Evolutionary conservation across 108 stramenopile species (phyloP).

Genomic region (Aurantiochytrium sp.): DNA sequence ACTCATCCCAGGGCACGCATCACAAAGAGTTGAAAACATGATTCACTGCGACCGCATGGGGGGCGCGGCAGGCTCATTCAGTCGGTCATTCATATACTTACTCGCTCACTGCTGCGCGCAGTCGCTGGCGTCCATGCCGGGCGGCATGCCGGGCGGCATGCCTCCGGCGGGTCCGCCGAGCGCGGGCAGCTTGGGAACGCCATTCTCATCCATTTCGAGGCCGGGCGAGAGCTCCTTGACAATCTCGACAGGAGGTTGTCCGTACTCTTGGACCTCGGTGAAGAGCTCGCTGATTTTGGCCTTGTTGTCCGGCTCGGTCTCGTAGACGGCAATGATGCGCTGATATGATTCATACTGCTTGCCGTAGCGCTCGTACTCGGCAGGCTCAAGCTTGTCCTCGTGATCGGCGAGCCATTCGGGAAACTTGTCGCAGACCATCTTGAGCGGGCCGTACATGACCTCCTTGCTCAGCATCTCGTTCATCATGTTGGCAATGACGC

Average conservation of each 20-base stretch:
- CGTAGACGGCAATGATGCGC: slow-evolving; percentile 77
- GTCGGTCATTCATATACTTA: no score
- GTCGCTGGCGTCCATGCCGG: background rate
- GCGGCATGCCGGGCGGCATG: slow-evolving; percentile 13
- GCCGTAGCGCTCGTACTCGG: slow-evolving; percentile 57
- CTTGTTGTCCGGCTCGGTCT: slow-evolving; percentile 82
- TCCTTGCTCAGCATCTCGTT: slow-evolving; percentile 78
- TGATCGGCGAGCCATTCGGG: slow-evolving; percentile 77
- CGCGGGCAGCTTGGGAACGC: slow-evolving; percentile 75
- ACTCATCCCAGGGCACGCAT: no score
- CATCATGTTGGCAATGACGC: slow-evolving; percentile 84
- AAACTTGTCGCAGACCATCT: slow-evolving; percentile 69
- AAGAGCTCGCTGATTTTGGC: slow-evolving; percentile 56
- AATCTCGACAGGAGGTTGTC: slow-evolving; percentile 90
- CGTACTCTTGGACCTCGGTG: slow-evolving; percentile 58
- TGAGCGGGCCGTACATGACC: slow-evolving; percentile 92
- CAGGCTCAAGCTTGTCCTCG: slow-evolving; percentile 25
- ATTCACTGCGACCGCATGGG: no score
- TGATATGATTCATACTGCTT: slow-evolving; percentile 85
- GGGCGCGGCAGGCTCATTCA: no score
- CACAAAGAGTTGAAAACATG: no score
- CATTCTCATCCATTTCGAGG: slow-evolving; percentile 82
- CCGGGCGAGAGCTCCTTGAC: slow-evolving; percentile 93
- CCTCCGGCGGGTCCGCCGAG: background rate
- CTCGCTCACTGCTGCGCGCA: background rate